Percentiles rank a stretch among this genome's conserved stretches.
phyloP scores from a whole-genome alignment of 2,329 filamentous ascomycete genomes.

The Harringtonia aguacate region DNA sequence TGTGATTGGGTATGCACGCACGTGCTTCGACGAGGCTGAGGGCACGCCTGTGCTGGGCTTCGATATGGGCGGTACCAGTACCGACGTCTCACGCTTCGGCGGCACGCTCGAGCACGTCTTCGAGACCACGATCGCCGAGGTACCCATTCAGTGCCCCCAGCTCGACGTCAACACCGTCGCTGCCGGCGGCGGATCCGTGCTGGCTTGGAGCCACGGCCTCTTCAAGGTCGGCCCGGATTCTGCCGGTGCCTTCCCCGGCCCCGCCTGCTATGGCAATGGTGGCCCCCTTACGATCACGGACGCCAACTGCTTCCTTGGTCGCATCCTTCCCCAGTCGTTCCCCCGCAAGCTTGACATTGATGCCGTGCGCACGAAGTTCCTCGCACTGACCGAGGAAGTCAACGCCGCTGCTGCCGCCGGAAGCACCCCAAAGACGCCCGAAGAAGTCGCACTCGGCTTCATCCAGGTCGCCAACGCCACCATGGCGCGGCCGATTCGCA shows the following conservation, averaged over 20 bases:
- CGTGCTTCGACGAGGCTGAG: slow-evolving; percentile 75
- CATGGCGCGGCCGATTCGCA: slow-evolving; percentile 84
- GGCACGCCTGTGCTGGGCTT: slow-evolving; percentile 85
- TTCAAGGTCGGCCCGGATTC: slow-evolving; percentile 88
- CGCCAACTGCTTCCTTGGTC: slow-evolving; percentile 75
- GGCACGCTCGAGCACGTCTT: slow-evolving; percentile 84
- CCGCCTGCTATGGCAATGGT: slow-evolving; percentile 82
- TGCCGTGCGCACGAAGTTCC: slow-evolving; percentile 64
- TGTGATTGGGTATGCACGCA: slow-evolving; percentile 89
- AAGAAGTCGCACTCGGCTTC: slow-evolving; percentile 84
- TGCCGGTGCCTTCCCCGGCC: slow-evolving; percentile 79
- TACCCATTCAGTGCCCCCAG: slow-evolving; percentile 85
- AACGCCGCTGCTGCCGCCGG: slow-evolving; percentile 67
- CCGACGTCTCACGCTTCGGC: slow-evolving; percentile 81
- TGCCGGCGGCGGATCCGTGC: slow-evolving; percentile 71
- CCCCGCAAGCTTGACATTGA: slow-evolving; percentile 90
- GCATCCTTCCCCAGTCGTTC: slow-evolving; percentile 82
- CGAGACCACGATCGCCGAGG: slow-evolving; percentile 77
- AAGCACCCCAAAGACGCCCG: slow-evolving; percentile 60
- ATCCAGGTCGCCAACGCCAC: slow-evolving; percentile 83
- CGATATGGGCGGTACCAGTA: slow-evolving; percentile 91
- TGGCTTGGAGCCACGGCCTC: slow-evolving; percentile 82
- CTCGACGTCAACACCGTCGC: slow-evolving; percentile 93
- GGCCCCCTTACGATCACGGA: slow-evolving; percentile 90
- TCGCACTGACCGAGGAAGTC: slow-evolving; percentile 66